Conservation (phyloP, 164 flowering plant species). For the Magnolia changhungtana region DNA sequence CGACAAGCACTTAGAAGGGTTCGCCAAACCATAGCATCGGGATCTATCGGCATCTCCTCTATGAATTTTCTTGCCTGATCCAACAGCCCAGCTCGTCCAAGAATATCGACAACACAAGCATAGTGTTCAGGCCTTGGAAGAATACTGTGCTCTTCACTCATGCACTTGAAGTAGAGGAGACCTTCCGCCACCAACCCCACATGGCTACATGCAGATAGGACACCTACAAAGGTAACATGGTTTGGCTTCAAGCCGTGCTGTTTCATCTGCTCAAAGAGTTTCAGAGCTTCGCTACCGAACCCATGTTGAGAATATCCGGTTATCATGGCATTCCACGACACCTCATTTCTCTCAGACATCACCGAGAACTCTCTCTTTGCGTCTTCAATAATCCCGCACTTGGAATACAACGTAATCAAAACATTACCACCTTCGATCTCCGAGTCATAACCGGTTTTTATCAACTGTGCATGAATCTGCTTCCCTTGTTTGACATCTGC, state of each 20-base stretch:
- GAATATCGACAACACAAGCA: conserved; percentile 31
- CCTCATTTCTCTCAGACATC: conserved; percentile 27
- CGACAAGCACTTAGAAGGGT: conserved; percentile 34
- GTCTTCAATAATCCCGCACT: conserved; percentile 29
- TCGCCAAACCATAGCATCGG: conserved; percentile 39
- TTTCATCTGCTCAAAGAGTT: conserved; percentile 31
- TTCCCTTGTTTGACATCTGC: conserved; percentile 29
- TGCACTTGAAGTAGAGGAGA: conserved; percentile 29
- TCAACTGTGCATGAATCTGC: conserved; percentile 26
- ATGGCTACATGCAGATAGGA: conserved; percentile 37
- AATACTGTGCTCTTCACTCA: conserved; percentile 23
- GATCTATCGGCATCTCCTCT: conserved; percentile 27
- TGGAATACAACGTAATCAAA: conserved; percentile 27
- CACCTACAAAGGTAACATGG: conserved; percentile 32
- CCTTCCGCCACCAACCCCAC: conserved; percentile 33
- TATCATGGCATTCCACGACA: conserved; percentile 38
- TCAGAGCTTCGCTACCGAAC: conserved; percentile 23
- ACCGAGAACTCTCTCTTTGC: conserved; percentile 19
- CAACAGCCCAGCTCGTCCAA: conserved; percentile 34
- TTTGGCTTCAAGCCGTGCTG: conserved; percentile 21
- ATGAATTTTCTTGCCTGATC: conserved; percentile 25
- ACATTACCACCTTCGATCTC: conserved; percentile 29
- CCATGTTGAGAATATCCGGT: conserved; percentile 37
- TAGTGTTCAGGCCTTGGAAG: conserved; percentile 28
- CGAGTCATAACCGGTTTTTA: conserved; percentile 24